Percentiles rank a stretch among this genome's conserved stretches.
These are phyloP conservation scores for Moesziomyces sp. DNA, from an alignment of 1,284 basidiomycete genomes.

Conservation along the genomic window DNA sequence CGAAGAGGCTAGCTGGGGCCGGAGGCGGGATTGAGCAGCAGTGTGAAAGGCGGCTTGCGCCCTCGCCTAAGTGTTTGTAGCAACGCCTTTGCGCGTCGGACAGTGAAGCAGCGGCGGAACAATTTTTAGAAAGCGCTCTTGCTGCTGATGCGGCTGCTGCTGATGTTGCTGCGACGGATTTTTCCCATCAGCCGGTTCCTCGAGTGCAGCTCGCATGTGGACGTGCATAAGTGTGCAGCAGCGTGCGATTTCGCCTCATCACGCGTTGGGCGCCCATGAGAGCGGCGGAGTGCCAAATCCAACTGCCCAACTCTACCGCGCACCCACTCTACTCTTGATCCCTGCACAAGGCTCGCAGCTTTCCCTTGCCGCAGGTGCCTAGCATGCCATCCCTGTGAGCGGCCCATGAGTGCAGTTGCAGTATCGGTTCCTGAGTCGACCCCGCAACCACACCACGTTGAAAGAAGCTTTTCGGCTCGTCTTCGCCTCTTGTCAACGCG, in stretches of 20 bases:
- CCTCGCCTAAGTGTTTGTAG: too few relatives aligned
- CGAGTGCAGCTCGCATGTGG: neutral
- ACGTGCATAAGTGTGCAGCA: conserved; percentile 1
- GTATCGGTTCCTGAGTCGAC: neutral
- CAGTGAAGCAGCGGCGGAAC: too few relatives aligned
- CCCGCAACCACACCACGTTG: too few relatives aligned
- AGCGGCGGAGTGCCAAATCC: neutral
- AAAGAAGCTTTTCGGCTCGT: too few relatives aligned
- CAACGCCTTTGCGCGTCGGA: too few relatives aligned
- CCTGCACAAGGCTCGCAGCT: conserved; percentile 9
- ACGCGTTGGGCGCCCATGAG: neutral
- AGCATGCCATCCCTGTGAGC: neutral
- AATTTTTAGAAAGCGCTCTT: too few relatives aligned
- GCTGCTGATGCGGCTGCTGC: too few relatives aligned
- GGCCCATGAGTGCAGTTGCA: too few relatives aligned
- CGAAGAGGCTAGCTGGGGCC: too few relatives aligned
- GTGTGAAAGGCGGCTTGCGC: too few relatives aligned
- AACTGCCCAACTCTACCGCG: neutral
- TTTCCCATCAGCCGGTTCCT: neutral
- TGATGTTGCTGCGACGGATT: neutral
- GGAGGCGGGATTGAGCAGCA: too few relatives aligned
- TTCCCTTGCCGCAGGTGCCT: neutral
- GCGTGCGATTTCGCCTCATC: neutral
- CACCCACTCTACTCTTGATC: neutral
- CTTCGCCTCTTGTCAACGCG: too few relatives aligned